These are phyloP conservation scores for Chytriomyces confervae DNA, from an alignment of 192 early-diverging fungal genomes.

Conservation along the genomic window DNA sequence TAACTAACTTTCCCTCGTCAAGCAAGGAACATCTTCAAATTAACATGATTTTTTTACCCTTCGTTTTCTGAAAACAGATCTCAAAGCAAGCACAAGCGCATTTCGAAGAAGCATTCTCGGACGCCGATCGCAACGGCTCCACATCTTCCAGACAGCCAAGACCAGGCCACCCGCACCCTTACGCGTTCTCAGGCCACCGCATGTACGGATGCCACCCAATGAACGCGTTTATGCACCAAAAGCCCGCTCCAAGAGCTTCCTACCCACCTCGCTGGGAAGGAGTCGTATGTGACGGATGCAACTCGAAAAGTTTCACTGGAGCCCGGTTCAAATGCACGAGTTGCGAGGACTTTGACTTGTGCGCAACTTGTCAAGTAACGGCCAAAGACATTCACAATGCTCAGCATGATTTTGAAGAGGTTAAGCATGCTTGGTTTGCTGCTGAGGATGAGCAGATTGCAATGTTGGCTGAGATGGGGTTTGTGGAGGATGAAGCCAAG, in stretches of 20 bases:
- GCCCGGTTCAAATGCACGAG: slow-evolving; percentile 30
- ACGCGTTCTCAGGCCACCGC: not conserved
- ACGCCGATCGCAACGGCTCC: not conserved
- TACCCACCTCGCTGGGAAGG: slow-evolving; percentile 27
- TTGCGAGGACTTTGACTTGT: slow-evolving; percentile 42
- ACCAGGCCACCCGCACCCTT: no score
- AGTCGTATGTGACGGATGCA: slow-evolving; percentile 41
- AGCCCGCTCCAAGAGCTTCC: not conserved
- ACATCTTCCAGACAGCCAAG: no score
- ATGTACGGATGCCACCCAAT: not conserved
- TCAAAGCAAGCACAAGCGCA: slow-evolving; percentile 23
- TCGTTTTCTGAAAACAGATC: slow-evolving; percentile 19
- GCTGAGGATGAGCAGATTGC: slow-evolving; percentile 16
- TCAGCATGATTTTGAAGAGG: slow-evolving; percentile 29
- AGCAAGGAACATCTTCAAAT: not conserved
- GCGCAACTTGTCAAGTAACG: slow-evolving; percentile 16
- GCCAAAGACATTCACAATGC: slow-evolving; percentile 26
- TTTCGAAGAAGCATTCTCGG: not conserved
- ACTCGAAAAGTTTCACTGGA: slow-evolving; percentile 21
- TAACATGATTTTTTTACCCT: not conserved
- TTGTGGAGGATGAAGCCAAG: slow-evolving; percentile 19
- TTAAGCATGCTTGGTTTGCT: slow-evolving; percentile 17
- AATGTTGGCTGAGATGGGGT: slow-evolving; percentile 28
- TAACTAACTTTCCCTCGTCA: not conserved
- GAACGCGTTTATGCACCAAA: not conserved